These are phyloP conservation scores for Coemansia sp. DNA, from an alignment of 192 early-diverging fungal species.

Conservation along the genomic window DNA sequence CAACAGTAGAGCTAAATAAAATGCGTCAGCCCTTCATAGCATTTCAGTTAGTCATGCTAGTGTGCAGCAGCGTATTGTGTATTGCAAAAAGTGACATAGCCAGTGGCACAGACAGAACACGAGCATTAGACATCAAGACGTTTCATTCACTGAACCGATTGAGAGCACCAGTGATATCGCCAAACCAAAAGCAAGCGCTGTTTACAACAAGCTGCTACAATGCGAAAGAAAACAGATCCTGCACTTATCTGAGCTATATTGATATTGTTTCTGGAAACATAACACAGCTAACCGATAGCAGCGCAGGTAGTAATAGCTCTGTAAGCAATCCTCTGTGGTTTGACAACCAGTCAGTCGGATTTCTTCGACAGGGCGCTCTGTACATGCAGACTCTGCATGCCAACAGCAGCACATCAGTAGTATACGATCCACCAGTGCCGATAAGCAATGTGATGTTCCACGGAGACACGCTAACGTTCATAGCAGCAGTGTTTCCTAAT, in stretches of 20 bases:
- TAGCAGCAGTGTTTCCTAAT: conserved; percentile 28
- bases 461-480: conserved; percentile 15
- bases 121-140: conserved; percentile 49
- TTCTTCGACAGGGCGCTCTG: conserved; percentile 19
- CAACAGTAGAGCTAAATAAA: background rate
- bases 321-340: conserved; percentile 32
- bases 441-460: conserved; percentile 30
- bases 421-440: conserved; percentile 21
- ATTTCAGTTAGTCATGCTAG: background rate
- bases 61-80: background rate
- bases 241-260: conserved; percentile 14
- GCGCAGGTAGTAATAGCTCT: background rate
- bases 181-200: conserved; percentile 24
- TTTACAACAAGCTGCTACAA: conserved; percentile 30
- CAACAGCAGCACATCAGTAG: conserved; percentile 23
- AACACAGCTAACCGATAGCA: conserved; percentile 27
- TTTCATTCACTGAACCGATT: conserved; percentile 38
- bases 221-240: conserved; percentile 23
- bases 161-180: conserved; percentile 32
- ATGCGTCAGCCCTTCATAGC: background rate
- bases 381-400: conserved; percentile 25
- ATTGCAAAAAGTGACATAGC: background rate
- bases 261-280: conserved; percentile 22
- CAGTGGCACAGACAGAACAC: background rate
- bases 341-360: conserved; percentile 13